phyloP scores from a whole-genome alignment of 768 basidiomycete genomes.

The Amyloporia xantha region DNA sequence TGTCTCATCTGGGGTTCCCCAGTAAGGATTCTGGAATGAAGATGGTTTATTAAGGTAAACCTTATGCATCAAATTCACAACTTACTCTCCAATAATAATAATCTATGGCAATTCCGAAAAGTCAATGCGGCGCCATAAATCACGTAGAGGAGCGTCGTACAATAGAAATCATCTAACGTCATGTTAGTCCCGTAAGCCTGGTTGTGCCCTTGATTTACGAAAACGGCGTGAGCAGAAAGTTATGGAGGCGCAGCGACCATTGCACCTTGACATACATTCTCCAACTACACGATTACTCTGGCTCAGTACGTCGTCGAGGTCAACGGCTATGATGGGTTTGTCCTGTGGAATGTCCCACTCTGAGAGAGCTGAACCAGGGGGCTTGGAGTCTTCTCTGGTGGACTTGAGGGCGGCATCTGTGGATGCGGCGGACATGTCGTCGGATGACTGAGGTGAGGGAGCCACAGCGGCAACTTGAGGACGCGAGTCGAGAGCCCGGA shows the following conservation, averaged over 20 bases:
- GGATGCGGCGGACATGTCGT: conserved; percentile 16
- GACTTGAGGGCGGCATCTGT: conserved; percentile 13
- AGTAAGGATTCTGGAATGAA: conserved; percentile 39
- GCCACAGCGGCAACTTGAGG: too few relatives aligned
- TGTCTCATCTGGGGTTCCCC: conserved; percentile 57
- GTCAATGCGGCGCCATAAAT: not conserved
- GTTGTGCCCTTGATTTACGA: conserved; percentile 62
- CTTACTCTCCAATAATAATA: conserved; percentile 73
- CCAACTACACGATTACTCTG: conserved; percentile 54
- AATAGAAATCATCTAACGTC: conserved; percentile 51
- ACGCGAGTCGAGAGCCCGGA: not conserved
- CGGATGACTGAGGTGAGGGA: not conserved
- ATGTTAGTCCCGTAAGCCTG: conserved; percentile 50
- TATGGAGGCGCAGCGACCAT: not conserved
- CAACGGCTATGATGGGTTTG: conserved; percentile 48
- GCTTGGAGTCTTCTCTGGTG: conserved; percentile 3
- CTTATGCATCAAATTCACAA: not conserved
- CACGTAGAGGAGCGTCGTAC: conserved; percentile 27
- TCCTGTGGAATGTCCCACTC: not conserved
- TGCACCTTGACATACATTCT: conserved; percentile 38
- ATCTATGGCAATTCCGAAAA: conserved; percentile 31
- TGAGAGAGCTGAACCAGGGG: not conserved
- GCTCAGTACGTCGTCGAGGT: conserved; percentile 63
- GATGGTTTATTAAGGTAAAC: not conserved
- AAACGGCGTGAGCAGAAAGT: not conserved